A percentile compares a stretch with the other conserved stretches of the same genome.
phyloP scores from a whole-genome alignment of 1,284 basidiomycete species.

The Irpex lacteus region DNA sequence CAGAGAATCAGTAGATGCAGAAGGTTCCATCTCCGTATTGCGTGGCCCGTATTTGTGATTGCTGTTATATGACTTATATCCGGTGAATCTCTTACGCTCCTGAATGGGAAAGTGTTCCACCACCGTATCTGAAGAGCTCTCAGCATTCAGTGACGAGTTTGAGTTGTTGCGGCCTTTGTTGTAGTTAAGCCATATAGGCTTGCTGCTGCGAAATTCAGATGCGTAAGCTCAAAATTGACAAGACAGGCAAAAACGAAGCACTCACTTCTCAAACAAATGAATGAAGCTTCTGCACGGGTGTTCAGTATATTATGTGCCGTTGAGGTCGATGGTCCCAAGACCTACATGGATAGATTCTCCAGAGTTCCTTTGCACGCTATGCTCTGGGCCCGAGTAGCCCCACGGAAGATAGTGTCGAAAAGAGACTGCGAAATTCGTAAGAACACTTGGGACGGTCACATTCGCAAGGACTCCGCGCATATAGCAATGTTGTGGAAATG shows the following conservation, averaged over 20 bases:
- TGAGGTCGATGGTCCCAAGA: not conserved
- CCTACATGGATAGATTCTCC: constrained; percentile 13
- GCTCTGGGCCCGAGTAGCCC: constrained; percentile 14
- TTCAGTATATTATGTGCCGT: not conserved
- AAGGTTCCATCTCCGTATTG: not conserved
- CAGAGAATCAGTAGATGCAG: not conserved
- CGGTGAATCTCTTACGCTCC: not conserved
- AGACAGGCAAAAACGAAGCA: not conserved
- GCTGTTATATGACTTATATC: not conserved
- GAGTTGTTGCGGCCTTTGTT: not conserved
- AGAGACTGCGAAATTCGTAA: not conserved
- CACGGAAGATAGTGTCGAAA: constrained; percentile 10
- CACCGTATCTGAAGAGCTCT: not conserved
- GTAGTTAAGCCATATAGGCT: constrained; percentile 5
- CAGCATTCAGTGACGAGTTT: not conserved
- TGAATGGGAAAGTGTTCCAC: not conserved
- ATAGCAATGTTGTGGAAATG: not conserved
- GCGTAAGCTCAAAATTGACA: not conserved
- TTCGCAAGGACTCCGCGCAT: not conserved
- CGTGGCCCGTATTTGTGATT: not conserved
- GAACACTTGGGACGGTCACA: not conserved
- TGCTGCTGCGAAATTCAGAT: not conserved
- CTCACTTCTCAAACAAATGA: constrained; percentile 15
- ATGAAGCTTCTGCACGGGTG: constrained; percentile 12
- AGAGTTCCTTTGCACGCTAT: constrained; percentile 11